Conservation (phyloP, 257 asterid genomes). For the Sherardia arvensis region DNA sequence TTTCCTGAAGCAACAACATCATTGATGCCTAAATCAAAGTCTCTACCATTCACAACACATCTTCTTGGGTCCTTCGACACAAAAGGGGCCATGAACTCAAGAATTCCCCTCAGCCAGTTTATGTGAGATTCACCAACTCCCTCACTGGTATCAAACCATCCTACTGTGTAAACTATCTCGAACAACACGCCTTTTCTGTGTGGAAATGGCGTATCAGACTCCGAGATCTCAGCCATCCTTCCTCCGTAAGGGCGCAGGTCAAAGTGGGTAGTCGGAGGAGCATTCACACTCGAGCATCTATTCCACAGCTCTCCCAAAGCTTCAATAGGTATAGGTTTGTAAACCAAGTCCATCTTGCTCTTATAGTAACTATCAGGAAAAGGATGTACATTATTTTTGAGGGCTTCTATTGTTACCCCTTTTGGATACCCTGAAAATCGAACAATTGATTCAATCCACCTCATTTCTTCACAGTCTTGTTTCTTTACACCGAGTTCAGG, state of each 20-base stretch:
- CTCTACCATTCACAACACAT: constrained; percentile 51
- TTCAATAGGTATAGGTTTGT: constrained; percentile 24
- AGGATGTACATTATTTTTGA: too few species aligned
- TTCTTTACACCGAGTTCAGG: too few species aligned
- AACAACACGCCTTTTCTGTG: too few species aligned
- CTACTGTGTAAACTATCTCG: constrained; percentile 35
- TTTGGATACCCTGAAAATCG: too few species aligned
- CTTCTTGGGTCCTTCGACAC: constrained; percentile 47
- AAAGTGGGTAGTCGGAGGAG: constrained; percentile 24
- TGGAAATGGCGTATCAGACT: too few species aligned
- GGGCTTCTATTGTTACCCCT: constrained; percentile 14
- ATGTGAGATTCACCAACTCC: constrained; percentile 13
- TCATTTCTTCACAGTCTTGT: too few species aligned
- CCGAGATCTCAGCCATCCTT: constrained; percentile 35
- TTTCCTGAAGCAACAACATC: constrained; percentile 3
- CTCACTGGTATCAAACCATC: constrained; percentile 37
- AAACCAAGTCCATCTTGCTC: constrained; percentile 55
- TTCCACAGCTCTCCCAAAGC: constrained; percentile 26
- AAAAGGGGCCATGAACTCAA: constrained; percentile 42
- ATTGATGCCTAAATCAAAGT: constrained; percentile 44
- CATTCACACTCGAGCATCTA: constrained; percentile 25
- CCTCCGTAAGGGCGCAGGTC: constrained; percentile 40
- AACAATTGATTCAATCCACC: too few species aligned
- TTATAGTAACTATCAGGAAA: constrained; percentile 35
- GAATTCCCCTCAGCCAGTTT: constrained; percentile 24